These are phyloP conservation scores for Samsoniella hepiali DNA, from an alignment of 2,329 filamentous ascomycete genomes.

Conservation along the genomic window DNA sequence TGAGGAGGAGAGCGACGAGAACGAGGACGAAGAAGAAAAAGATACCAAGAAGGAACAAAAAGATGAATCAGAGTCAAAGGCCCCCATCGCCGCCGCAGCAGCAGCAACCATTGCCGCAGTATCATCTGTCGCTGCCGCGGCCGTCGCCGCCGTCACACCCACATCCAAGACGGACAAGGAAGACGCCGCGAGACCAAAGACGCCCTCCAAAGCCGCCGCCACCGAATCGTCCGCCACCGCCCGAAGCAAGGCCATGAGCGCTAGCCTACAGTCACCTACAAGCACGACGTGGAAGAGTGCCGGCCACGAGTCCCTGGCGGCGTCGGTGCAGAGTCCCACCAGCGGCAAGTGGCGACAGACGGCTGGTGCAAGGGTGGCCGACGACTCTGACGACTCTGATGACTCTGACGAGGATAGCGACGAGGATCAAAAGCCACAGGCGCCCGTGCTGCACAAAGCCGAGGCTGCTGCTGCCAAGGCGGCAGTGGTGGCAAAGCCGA, in stretches of 20 bases:
- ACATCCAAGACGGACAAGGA: background rate
- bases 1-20: slow-evolving; percentile 1
- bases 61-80: background rate
- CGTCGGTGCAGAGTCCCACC: slow-evolving; percentile 21
- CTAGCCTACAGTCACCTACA: slow-evolving; percentile 41
- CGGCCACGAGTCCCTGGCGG: slow-evolving; percentile 21
- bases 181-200: background rate
- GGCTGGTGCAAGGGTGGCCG: background rate
- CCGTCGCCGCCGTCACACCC: slow-evolving; percentile 3
- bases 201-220: background rate
- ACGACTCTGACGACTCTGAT: slow-evolving; percentile 9
- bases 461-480: background rate
- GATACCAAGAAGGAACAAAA: slow-evolving; percentile 7
- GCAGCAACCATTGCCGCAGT: slow-evolving; percentile 1
- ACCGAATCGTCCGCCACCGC: background rate
- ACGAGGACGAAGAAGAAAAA: background rate
- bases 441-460: slow-evolving; percentile 24
- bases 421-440: slow-evolving; percentile 18
- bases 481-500: slow-evolving; percentile 19
- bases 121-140: slow-evolving; percentile 2
- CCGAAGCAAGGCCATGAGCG: background rate
- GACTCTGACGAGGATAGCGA: slow-evolving; percentile 21
- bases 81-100: background rate
- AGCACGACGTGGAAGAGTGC: slow-evolving; percentile 36
- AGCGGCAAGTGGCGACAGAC: slow-evolving; percentile 15